phyloP scores from a whole-genome alignment of 768 basidiomycete genomes.

The Auriscalpium microsporum region DNA sequence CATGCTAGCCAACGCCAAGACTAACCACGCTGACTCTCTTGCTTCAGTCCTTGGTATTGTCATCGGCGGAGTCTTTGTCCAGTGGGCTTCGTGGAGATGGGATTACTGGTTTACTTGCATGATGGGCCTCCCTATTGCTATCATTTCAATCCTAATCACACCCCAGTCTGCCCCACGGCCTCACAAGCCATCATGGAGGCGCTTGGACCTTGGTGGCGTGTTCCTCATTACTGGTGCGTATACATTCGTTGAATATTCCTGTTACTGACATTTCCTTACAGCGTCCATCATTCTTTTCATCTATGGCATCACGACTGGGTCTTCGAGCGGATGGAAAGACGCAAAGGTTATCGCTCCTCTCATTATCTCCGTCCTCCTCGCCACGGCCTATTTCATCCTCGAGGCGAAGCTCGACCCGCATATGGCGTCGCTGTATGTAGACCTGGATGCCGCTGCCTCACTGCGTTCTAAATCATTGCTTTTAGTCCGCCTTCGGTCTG shows the following conservation, averaged over 20 bases:
- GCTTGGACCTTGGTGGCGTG: conserved; percentile 26
- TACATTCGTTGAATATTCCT: no score
- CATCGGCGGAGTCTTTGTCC: conserved; percentile 30
- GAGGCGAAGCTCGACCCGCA: conserved; percentile 28
- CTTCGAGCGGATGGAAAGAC: conserved; percentile 32
- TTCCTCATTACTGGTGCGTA: conserved; percentile 24
- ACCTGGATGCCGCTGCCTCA: background rate
- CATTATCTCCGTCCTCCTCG: conserved; percentile 30
- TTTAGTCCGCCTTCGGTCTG: conserved; percentile 27
- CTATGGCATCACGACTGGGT: conserved; percentile 29
- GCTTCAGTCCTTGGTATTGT: conserved; percentile 16
- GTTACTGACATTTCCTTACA: background rate
- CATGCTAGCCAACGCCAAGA: background rate
- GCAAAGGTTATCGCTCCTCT: conserved; percentile 36
- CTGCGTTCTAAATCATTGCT: no score
- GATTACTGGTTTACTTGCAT: conserved; percentile 40
- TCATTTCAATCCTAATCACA: conserved; percentile 20
- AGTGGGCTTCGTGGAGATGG: conserved; percentile 32
- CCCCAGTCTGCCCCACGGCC: conserved; percentile 22
- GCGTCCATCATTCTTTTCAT: conserved; percentile 27
- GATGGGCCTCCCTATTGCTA: conserved; percentile 21
- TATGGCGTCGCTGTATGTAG: conserved; percentile 24
- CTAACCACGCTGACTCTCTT: no score
- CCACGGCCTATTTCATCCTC: conserved; percentile 32
- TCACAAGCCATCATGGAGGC: conserved; percentile 15